Percentiles rank a stretch among this genome's conserved stretches.
phyloP scores from a whole-genome alignment of 2,329 filamentous ascomycete genomes.

The Colletotrichum caudatum region DNA sequence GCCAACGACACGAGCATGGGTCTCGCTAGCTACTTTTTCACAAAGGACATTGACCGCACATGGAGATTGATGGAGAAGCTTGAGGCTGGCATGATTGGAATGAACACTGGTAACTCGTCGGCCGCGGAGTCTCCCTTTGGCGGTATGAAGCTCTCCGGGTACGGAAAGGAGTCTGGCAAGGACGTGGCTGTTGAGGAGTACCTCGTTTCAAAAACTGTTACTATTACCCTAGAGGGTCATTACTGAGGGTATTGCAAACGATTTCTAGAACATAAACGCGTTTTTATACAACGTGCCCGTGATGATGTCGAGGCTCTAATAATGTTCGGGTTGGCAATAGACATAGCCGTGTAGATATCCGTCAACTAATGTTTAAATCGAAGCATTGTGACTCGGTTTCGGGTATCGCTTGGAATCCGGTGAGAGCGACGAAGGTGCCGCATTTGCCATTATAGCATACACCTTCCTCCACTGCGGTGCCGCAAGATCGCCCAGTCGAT shows the following conservation, averaged over 20 bases:
- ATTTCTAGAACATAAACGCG: too few species aligned
- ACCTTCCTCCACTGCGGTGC: not conserved
- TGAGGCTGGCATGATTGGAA: conserved; percentile 74
- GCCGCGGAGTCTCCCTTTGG: conserved; percentile 60
- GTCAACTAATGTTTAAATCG: not conserved
- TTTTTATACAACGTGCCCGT: not conserved
- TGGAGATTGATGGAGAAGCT: conserved; percentile 62
- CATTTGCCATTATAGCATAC: conserved; percentile 36
- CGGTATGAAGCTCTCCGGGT: conserved; percentile 62
- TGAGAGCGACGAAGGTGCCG: conserved; percentile 32
- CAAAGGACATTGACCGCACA: conserved; percentile 55
- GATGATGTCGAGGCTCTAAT: not conserved
- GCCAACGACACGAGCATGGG: conserved; percentile 79
- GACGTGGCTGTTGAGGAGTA: conserved; percentile 62
- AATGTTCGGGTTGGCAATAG: not conserved
- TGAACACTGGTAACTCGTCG: conserved; percentile 45
- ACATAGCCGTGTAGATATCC: not conserved
- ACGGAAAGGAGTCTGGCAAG: conserved; percentile 61
- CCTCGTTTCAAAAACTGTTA: conserved; percentile 60
- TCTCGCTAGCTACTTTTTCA: conserved; percentile 82
- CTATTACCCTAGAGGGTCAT: conserved; percentile 56
- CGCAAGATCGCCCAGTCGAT: conserved; percentile 25
- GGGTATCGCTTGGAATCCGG: conserved; percentile 17
- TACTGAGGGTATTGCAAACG: conserved; percentile 43
- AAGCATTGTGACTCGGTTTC: conserved; percentile 25